Evolutionary conservation across 352 stramenopile genomes (phyloP), one percentile per base, ranked within the genome.

Genomic region (Pythium chondricola): DNA sequence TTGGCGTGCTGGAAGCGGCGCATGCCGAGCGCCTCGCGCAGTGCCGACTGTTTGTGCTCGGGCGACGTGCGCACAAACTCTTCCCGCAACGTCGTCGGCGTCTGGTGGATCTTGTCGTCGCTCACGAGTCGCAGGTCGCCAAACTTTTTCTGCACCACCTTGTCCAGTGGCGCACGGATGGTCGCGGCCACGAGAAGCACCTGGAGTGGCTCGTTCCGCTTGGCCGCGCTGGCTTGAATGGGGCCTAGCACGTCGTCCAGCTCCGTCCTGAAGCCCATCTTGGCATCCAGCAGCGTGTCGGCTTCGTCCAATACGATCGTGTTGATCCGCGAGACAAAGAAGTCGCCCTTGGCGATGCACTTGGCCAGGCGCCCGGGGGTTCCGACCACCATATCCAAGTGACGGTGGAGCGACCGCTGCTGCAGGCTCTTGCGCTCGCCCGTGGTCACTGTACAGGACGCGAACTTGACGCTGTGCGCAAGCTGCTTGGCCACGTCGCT

Each of bases 251-350:
- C 74, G 7, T 67, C 74, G 46, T 93, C 80, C 14, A 93, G 55
- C 48, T 89, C 75, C 20, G 61, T 73, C 3, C 71, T 67, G 49
- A 93, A 93, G 7, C 82, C 82, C 75, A 89, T 88, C 44, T 89
- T 91, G 35, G 72, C 74, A 47, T 91, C 80, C 17, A 93, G 71
- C 2, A 93, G 43, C 44, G 75, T 91, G 37, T 93, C 82, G 7
- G 82, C 82, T 48, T 93, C 82, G 48, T 93, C 82, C 6, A 88
- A 43, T 30, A 91, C 71, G 38, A 91, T 43, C 4, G 74, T 87
- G 29, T 70, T 52, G 32, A 91, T 65, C 3, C 65, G 69, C n/a
- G 79, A 91, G n/a, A 93, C 58, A 21, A 78, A 88, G 44, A 93
- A 74, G 40, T 90, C 76, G 17, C 68, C 65, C 20, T 72, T 77